Evolutionary conservation across 225 moss, liverwort and hornwort genomes (phyloP).

Genomic region (Pseudisothecium myosuroides): DNA sequence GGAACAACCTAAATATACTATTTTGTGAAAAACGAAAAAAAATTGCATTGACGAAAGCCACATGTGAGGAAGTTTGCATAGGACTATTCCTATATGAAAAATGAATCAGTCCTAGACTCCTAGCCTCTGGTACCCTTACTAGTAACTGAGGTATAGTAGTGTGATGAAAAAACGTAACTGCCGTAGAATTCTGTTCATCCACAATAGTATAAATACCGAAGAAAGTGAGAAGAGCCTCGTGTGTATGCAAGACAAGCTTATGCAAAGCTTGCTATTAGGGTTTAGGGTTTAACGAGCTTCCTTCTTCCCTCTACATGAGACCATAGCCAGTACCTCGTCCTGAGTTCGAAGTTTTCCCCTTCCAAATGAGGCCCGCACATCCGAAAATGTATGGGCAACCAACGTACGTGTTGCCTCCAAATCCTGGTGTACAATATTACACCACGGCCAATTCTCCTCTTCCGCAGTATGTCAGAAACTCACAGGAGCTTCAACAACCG

Average conservation of each 20-base stretch:
- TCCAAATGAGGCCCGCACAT: conserved; percentile 27
- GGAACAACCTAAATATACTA: rapidly evolving
- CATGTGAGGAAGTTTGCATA: background rate
- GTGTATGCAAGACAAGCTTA: background rate
- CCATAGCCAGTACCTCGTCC: background rate
- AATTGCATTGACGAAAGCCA: background rate
- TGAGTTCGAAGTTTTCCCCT: background rate
- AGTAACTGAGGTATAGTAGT: background rate
- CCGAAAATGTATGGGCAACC: conserved; percentile 39
- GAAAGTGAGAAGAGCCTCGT: background rate
- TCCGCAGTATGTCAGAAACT: conserved; percentile 22
- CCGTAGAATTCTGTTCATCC: background rate
- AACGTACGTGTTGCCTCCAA: conserved; percentile 13
- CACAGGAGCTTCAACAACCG: background rate
- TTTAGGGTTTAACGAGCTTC: conserved; percentile 11
- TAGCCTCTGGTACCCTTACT: background rate
- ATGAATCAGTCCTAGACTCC: too few relatives aligned
- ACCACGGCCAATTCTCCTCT: background rate
- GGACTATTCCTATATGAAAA: too few relatives aligned
- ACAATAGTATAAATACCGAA: too few relatives aligned
- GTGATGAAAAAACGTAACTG: background rate
- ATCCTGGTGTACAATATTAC: conserved; percentile 9
- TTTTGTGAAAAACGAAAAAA: background rate
- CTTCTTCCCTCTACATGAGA: background rate
- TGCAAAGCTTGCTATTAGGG: background rate